Conservation (phyloP, 23 red algal genomes). For the Cyanidioschyzon merolae region DNA sequence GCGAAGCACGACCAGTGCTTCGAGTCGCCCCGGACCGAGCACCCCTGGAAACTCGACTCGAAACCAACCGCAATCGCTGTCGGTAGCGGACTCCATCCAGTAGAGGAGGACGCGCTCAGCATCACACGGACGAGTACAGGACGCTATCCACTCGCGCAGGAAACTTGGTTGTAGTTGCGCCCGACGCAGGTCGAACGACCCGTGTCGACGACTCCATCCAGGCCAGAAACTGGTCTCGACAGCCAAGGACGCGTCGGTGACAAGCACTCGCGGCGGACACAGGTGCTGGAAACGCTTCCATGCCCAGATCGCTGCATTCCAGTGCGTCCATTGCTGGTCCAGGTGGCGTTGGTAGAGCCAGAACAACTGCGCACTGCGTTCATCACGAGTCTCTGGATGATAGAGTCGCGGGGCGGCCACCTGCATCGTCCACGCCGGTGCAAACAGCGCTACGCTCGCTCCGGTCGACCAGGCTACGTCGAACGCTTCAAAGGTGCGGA, state of each 20-base stretch:
- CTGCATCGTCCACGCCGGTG: conserved; percentile 64
- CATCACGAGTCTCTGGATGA: not conserved
- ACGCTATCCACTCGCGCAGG: conserved; percentile 8
- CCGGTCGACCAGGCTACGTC: conserved; percentile 39
- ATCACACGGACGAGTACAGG: not conserved
- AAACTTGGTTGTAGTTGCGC: conserved; percentile 8
- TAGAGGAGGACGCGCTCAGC: not conserved
- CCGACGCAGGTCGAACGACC: not conserved
- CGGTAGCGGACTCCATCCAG: not conserved
- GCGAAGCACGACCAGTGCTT: not conserved
- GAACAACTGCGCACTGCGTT: not conserved
- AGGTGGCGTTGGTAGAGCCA: not conserved
- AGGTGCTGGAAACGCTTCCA: conserved; percentile 2
- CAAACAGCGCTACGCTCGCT: conserved; percentile 58
- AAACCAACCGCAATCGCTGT: not conserved
- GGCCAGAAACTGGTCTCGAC: not conserved
- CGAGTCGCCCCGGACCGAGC: not conserved
- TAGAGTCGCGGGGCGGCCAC: not conserved
- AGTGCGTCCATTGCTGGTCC: not conserved
- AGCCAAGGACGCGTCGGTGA: conserved; percentile 3
- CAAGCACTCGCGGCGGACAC: not conserved
- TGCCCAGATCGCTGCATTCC: not conserved
- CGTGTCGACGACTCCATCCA: conserved; percentile 5
- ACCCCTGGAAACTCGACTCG: not conserved
- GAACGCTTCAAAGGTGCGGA: conserved; percentile 51